Percentiles rank a stretch among this genome's conserved stretches.
phyloP scores from a whole-genome alignment of 2,329 filamentous ascomycete species.

The Amauroascus verrucosus region DNA sequence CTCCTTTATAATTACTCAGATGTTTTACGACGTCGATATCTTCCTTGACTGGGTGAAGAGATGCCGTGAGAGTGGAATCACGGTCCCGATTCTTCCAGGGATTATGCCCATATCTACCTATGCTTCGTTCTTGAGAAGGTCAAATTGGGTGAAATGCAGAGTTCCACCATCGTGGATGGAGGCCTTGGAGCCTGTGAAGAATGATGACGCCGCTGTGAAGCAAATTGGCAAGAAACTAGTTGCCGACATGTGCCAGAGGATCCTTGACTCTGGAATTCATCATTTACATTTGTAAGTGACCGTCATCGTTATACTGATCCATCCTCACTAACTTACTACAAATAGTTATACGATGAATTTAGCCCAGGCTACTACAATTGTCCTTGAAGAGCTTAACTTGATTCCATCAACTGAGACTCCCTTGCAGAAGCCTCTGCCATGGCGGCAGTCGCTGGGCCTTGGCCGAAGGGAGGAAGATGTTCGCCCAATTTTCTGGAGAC shows the following conservation, averaged over 20 bases:
- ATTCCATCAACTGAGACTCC: slow-evolving; percentile 68
- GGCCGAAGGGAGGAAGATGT: slow-evolving; percentile 89
- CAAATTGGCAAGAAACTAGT: slow-evolving; percentile 81
- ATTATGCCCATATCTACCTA: slow-evolving; percentile 96
- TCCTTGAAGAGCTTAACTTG: slow-evolving; percentile 79
- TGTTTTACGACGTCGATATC: slow-evolving; percentile 98
- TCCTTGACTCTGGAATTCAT: slow-evolving; percentile 69
- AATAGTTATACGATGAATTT: slow-evolving; percentile 91
- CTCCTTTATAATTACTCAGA: slow-evolving; percentile 92
- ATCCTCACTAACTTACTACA: background rate
- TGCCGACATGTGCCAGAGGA: slow-evolving; percentile 77
- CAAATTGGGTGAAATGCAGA: slow-evolving; percentile 80
- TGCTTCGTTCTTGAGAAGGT: slow-evolving; percentile 78
- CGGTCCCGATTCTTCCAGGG: slow-evolving; percentile 69
- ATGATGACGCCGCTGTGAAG: slow-evolving; percentile 85
- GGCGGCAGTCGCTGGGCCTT: slow-evolving; percentile 87
- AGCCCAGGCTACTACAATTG: slow-evolving; percentile 83
- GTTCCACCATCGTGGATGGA: slow-evolving; percentile 73
- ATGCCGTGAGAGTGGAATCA: slow-evolving; percentile 75
- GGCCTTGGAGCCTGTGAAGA: slow-evolving; percentile 83
- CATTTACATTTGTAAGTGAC: slow-evolving; percentile 71
- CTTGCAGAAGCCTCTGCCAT: slow-evolving; percentile 81
- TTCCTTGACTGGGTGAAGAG: slow-evolving; percentile 85
- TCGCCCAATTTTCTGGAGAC: slow-evolving; percentile 96
- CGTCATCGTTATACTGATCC: background rate